A percentile compares a stretch with the other conserved stretches of the same genome.
These are phyloP conservation scores for Aspergillus ellipticus DNA, from an alignment of 495 filamentous ascomycete genomes.

Conservation along the genomic window DNA sequence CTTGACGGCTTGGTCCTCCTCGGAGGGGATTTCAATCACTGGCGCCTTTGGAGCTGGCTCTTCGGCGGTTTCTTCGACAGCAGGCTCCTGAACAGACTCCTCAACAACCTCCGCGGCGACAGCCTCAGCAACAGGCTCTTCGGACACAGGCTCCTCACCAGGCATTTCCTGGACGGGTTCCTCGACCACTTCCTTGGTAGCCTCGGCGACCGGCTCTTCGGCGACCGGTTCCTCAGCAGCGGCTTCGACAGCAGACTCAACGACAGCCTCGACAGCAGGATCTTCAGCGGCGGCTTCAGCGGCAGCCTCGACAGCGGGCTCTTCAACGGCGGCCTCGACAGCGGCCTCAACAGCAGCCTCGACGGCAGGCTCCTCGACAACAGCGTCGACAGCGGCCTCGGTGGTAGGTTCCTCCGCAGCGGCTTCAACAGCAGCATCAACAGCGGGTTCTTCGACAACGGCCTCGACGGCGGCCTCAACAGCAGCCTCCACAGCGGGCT, in stretches of 20 bases:
- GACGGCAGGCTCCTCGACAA: not conserved
- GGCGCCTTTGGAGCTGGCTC: not conserved
- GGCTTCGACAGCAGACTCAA: slow-evolving; percentile 3
- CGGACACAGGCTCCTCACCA: slow-evolving; percentile 4
- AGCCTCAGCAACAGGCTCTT: slow-evolving; percentile 10
- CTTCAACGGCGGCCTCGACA: slow-evolving; percentile 10
- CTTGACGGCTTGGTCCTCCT: not conserved
- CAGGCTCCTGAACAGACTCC: not conserved
- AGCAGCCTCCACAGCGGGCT: slow-evolving; percentile 4
- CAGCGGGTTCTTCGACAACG: slow-evolving; percentile 2
- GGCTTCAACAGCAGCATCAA: slow-evolving; percentile 11
- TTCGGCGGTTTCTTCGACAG: slow-evolving; percentile 11
- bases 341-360: slow-evolving; percentile 1
- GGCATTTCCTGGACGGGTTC: slow-evolving; percentile 3
- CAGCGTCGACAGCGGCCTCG: slow-evolving; percentile 13
- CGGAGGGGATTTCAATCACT: not conserved
- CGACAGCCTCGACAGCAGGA: not conserved
- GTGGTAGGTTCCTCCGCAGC: too few relatives aligned
- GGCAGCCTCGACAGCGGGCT: slow-evolving; percentile 6
- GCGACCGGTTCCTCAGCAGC: not conserved
- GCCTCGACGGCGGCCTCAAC: not conserved
- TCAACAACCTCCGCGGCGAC: slow-evolving; percentile 1
- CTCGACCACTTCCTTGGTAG: not conserved
- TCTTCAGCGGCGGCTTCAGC: slow-evolving; percentile 12
- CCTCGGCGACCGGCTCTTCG: slow-evolving; percentile 6